Evolutionary conservation across 768 basidiomycete genomes (phyloP).

Genomic region (Cystoderma amianthinum): DNA sequence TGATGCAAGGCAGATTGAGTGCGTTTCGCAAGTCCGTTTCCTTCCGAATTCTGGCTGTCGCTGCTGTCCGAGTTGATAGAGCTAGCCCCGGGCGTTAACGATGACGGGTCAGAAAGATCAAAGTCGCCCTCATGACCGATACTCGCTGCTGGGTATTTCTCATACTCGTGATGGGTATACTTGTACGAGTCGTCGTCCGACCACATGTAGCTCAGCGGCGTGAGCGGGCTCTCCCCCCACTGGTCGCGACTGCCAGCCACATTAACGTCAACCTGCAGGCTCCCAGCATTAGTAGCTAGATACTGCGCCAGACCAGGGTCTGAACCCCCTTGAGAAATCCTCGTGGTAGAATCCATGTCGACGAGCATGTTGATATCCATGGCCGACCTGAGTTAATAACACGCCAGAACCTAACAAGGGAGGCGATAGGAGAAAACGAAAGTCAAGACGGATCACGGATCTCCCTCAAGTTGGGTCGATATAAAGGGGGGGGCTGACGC

Average conservation of each 20-base stretch:
- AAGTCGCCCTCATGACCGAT: not conserved
- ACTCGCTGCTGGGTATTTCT: not conserved
- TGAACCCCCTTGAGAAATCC: not conserved
- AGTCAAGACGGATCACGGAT: too few species aligned
- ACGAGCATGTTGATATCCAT: not conserved
- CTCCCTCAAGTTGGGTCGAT: not conserved
- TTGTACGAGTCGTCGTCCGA: not conserved
- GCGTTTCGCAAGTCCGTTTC: not conserved
- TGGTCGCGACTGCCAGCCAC: not conserved
- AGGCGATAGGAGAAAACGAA: not conserved
- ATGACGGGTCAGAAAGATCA: not conserved
- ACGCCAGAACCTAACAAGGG: too few species aligned
- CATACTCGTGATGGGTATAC: not conserved
- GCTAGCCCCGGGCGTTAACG: not conserved
- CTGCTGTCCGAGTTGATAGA: not conserved
- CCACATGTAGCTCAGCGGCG: not conserved
- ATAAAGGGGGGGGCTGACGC: not conserved
- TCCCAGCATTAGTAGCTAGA: not conserved
- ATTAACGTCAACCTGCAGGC: not conserved
- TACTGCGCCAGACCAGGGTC: not conserved
- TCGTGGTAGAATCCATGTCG: not conserved
- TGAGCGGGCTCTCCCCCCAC: not conserved
- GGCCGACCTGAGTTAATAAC: not conserved
- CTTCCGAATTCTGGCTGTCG: not conserved
- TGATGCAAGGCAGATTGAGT: too few species aligned